Evolutionary conservation across 2,329 filamentous ascomycete species (phyloP), one percentile per base, ranked within the genome.

Genomic region (Hymenoscyphus fructigenus): DNA sequence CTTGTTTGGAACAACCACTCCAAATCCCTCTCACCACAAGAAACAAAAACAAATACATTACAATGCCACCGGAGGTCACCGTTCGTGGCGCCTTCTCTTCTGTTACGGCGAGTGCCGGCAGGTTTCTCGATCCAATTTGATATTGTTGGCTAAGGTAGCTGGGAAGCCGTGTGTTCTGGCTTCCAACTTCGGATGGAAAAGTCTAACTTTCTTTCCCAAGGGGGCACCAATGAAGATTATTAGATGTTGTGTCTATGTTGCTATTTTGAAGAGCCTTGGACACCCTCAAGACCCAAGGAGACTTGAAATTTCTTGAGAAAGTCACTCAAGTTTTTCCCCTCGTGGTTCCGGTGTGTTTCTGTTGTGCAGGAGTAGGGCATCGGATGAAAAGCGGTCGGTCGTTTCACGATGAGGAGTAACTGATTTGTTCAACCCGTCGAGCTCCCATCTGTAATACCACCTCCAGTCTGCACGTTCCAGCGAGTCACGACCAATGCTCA

Each of bases 351-450:
- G 44, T 47, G 17, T 47, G 17, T 47, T 20, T 20, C 10, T 23
- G 3, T 12, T 23, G 20, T 50, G 20, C 20, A 23, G 20, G 47
- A 23, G 20, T 26, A 26, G 47, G 23, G 47, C 12, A 53, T 53
- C 47, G 47, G 47, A 53, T 26, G 44, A 50, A 50, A 50, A 50
- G n/a, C 20, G n/a, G 20, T 23, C 44, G 6, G 20, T 50, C 9
- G 44, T 50, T 50, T 50, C 44, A 50, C 44, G 20, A 50, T 26
- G 47, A 53, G 20, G 20, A 50, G 44, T 12, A 14, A 50, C n/a
- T 50, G 44, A 50, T 50, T 50, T 50, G 44, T 50, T 50, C 44
- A 50, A n/a, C 44, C 20, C 44, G 17, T 47, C n/a, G 44, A 47
- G 20, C 10, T 53, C 47, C 20, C 23, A 53, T 53, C 47, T 23